phyloP scores from a whole-genome alignment of 2,329 filamentous ascomycete species.

The Fusarium xylarioides region DNA sequence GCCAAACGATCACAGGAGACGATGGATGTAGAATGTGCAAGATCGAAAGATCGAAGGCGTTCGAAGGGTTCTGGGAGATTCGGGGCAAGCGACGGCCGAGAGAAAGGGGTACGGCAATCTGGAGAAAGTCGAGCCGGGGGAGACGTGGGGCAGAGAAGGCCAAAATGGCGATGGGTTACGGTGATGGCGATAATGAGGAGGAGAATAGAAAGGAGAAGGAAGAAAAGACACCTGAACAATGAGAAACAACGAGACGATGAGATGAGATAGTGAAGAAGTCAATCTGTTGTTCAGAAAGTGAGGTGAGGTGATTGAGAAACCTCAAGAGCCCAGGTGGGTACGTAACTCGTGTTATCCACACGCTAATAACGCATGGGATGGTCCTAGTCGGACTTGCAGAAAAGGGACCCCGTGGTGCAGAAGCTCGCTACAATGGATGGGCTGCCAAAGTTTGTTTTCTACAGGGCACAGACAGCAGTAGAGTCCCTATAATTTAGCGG shows the following conservation, averaged over 20 bases:
- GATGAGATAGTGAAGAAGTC: constrained; percentile 41
- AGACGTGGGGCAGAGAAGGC: constrained; percentile 38
- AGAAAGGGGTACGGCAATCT: constrained; percentile 47
- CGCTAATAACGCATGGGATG: constrained; percentile 25
- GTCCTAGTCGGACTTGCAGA: constrained; percentile 9
- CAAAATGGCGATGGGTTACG: constrained; percentile 40
- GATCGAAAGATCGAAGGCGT: constrained; percentile 30
- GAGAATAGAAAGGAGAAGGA: constrained; percentile 29
- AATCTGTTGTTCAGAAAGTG: constrained; percentile 23
- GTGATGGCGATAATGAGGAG: constrained; percentile 43
- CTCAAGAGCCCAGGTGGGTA: constrained; percentile 14
- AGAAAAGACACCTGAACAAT: constrained; percentile 44
- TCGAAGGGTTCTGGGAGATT: constrained; percentile 32
- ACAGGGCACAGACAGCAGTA: not conserved
- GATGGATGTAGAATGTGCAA: constrained; percentile 29
- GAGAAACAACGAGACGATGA: constrained; percentile 39
- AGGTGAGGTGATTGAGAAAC: constrained; percentile 34
- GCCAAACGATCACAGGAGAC: constrained; percentile 42
- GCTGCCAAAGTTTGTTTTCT: not conserved
- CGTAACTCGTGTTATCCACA: constrained; percentile 28
- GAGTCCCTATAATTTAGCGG: constrained; percentile 11
- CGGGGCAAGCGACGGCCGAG: constrained; percentile 37
- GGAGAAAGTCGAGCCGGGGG: constrained; percentile 36
- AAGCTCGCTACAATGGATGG: not conserved
- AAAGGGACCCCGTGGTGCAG: not conserved